phyloP scores from a whole-genome alignment of 2,329 filamentous ascomycete species.

The Parastagonospora nodorum region DNA sequence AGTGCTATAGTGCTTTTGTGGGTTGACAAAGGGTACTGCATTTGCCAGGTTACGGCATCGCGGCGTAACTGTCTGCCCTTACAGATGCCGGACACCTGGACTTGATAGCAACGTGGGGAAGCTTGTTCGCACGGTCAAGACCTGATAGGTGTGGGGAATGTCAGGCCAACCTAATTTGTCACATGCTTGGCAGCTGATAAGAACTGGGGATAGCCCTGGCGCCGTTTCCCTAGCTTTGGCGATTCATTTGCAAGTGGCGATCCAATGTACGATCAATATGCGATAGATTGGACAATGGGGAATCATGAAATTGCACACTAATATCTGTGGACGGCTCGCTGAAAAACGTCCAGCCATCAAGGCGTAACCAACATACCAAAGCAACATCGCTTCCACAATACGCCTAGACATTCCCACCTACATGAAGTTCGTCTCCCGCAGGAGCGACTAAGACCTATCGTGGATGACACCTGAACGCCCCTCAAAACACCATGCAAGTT shows the following conservation, averaged over 20 bases:
- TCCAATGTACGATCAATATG: neutral
- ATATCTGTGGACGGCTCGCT: conserved; percentile 9
- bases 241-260: neutral
- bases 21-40: neutral
- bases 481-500: conserved; percentile 1
- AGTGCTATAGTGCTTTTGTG: too few species aligned
- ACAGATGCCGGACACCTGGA: neutral
- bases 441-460: conserved; percentile 3
- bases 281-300: conserved; percentile 2
- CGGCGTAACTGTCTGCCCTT: neutral
- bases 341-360: conserved; percentile 9
- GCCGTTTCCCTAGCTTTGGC: neutral
- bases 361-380: neutral
- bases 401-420: neutral
- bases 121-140: conserved; percentile 20
- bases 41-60: neutral
- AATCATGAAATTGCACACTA: conserved; percentile 19
- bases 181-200: conserved; percentile 29
- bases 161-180: conserved; percentile 30
- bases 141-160: conserved; percentile 23
- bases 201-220: neutral
- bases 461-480: conserved; percentile 1
- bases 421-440: neutral
- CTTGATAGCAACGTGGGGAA: conserved; percentile 30
- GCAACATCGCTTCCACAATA: neutral